Evolutionary conservation across 495 filamentous ascomycete genomes (phyloP), one percentile per base, ranked within the genome.

Genomic region (Aspergillus kassunensis): DNA sequence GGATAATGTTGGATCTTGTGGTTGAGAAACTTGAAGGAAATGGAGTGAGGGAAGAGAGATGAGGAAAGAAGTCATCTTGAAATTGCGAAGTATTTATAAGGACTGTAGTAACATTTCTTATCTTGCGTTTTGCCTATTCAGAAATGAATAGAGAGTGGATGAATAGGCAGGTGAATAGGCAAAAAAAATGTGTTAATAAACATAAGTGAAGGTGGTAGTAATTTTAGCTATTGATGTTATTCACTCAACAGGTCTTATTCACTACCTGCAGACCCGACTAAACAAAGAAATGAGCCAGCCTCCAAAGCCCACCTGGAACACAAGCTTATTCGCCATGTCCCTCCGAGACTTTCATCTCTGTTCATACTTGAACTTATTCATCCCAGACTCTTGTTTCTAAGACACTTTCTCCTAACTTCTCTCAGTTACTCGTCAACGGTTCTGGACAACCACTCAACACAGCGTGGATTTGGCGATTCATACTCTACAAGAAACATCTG

Each of bases 201-300:
- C n/a, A n/a, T n/a, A 12, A 35, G 13, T 30, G 43, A 42, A 48
- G 35, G 49, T 31, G n/a, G 30, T 21, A 24, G 30, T 46, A 30
- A 49, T 31, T 53, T 42, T 37, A 2, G 46, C 44, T 54, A 39
- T 41, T 34, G 19, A 47, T 12, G 56, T 53, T 59, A 59, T 48
- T 40, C 30, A 33, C 19, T 30, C n/a, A 39, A 16, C 13, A 8
- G 35, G 6, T 33, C 9, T 27, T 27, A 27, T 27, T 27, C 24
- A 33, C 34, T n/a, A n/a, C n/a, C n/a, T n/a, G n/a, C 15, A 20
- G 31, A 18, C 30, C 21, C 25, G 49, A 42, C 18, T 34, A 51
- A 57, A 63, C 60, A 60, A 63, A 63, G 60, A 63, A 60, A 51
- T 21, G 29, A 13, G 44, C 57, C 57, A 60, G 52, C 60, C 57